A percentile compares a stretch with the other conserved stretches of the same genome.
Conservation (phyloP, 306 rosid genomes). For the Phaseolus lunatus region DNA sequence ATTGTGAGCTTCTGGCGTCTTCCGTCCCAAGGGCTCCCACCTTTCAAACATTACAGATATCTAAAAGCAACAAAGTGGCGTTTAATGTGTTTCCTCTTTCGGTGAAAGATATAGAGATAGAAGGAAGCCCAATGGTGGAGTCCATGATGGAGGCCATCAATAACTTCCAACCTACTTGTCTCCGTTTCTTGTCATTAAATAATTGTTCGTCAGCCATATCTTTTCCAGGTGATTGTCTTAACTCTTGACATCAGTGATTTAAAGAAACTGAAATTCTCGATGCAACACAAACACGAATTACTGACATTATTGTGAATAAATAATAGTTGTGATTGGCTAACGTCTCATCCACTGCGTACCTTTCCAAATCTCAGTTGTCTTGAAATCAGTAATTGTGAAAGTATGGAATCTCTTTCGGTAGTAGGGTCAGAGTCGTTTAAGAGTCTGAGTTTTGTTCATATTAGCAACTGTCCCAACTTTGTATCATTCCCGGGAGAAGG, state of each 20-base stretch:
- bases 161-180: background rate
- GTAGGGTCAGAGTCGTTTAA: background rate
- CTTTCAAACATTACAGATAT: rapidly evolving
- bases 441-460: background rate
- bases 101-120: background rate
- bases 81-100: background rate
- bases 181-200: background rate
- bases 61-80: background rate
- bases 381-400: rapidly evolving
- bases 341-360: background rate
- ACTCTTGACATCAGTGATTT: rapidly evolving
- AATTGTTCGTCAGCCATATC: background rate
- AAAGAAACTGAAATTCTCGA: background rate
- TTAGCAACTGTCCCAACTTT: background rate
- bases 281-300: background rate
- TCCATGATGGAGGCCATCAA: background rate
- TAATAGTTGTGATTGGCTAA: background rate
- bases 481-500: background rate
- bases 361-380: background rate
- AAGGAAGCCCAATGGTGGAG: background rate
- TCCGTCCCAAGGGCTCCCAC: background rate
- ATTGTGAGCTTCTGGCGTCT: background rate
- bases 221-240: background rate
- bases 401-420: background rate
- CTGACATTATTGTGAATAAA: background rate